Base-by-base conservation (phyloP, 768 basidiomycete species). In the Xerocomellus amylosporus region DNA sequence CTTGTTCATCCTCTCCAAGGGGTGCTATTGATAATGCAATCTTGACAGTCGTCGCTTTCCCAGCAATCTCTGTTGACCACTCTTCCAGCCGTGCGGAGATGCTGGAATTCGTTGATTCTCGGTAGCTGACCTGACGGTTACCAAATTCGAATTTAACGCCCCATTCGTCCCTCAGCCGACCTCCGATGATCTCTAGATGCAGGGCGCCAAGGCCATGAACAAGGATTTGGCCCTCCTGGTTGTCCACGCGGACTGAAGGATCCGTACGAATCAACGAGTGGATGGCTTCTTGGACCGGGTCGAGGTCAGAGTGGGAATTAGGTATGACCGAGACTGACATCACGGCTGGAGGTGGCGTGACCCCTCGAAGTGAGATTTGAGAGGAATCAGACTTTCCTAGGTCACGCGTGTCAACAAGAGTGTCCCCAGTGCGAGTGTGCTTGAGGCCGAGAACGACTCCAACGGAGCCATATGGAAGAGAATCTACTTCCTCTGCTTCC, bases 181-280 rank as follows among this genome's bases (percentile, higher is more conserved):
- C 82, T 70, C 90, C 89, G 10, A 93, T 78, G 51, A 94, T 93
- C 69, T 94, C 92, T n/a, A 94, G 79, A 65, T 94, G 92, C 13
- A 94, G 78, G 30, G 88, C 83, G 14, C 92, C 92, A 39, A 94
- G 81, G 2, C 91, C 91, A 60, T 93, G 89, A 1, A 91, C 78
- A 30, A 94, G 78, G 33, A 91, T 75, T 62, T 94, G 92, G 1
- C 90, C 92, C 59, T 94, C 92, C 51, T 89, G 85, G 3, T 75
- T 73, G 50, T 93, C 92, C 30, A 85, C 76, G 19, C 93, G 85
- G 28, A 93, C 82, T 1, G 90, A 93, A n/a, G 92, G 92, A 64
- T 94, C 92, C 2, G 93, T 93, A n/a, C 92, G 86, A 17, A 82
- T 75, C 26, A 94, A 74, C 1, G 87, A 74, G 26, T 79, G 74